Percentiles rank a stretch among this genome's conserved stretches.
Conservation (phyloP, 2,329 filamentous ascomycete genomes). For the Emericellopsis cladophorae region DNA sequence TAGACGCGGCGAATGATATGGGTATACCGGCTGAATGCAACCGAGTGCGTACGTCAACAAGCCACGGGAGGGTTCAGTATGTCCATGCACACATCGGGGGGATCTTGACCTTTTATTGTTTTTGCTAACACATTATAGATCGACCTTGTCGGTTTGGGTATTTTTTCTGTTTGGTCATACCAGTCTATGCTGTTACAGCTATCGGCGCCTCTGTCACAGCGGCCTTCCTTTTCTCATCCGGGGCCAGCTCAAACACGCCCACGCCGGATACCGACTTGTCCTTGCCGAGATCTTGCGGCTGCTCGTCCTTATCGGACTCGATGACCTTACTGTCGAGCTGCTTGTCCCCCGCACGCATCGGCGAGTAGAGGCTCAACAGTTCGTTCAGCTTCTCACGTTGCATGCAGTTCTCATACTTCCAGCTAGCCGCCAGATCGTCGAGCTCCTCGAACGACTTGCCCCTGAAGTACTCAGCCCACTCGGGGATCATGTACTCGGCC, state of each 20-base stretch:
- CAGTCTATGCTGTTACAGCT: background rate
- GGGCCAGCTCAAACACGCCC: conserved; percentile 15
- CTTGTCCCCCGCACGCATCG: conserved; percentile 11
- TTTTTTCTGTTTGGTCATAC: too few relatives aligned
- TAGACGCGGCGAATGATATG: background rate
- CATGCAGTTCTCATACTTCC: conserved; percentile 40
- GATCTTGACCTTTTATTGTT: too few relatives aligned
- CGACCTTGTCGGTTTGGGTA: too few relatives aligned
- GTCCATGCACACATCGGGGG: too few relatives aligned
- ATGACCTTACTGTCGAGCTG: conserved; percentile 14
- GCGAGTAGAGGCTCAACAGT: conserved; percentile 29
- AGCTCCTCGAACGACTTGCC: conserved; percentile 35
- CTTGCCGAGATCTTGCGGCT: background rate
- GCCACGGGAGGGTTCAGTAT: too few relatives aligned
- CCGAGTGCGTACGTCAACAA: too few relatives aligned
- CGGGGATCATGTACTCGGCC: conserved; percentile 34
- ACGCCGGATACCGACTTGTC: conserved; percentile 12
- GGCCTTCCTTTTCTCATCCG: conserved; percentile 10
- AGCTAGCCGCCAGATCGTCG: conserved; percentile 36
- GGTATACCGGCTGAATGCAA: background rate
- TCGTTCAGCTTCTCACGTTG: conserved; percentile 36
- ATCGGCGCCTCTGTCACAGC: background rate
- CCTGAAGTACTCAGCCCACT: conserved; percentile 41
- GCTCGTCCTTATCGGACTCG: conserved; percentile 3
- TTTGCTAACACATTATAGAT: too few relatives aligned